Conservation (phyloP, 2,329 filamentous ascomycete species). For the Sporothrix pallida region DNA sequence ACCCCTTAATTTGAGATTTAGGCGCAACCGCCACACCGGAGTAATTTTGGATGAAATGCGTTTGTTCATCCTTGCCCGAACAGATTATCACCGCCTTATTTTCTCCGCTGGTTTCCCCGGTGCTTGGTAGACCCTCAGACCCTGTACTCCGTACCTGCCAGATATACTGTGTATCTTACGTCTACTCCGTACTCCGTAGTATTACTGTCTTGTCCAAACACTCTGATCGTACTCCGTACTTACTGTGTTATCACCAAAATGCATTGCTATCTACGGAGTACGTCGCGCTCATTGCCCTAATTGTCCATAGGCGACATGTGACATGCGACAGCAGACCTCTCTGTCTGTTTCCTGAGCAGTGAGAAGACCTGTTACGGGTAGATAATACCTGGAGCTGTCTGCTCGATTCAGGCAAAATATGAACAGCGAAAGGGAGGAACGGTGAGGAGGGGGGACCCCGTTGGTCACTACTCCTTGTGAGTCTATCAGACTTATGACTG, state of each 20-base stretch:
- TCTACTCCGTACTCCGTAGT: not conserved
- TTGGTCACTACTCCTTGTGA: not conserved
- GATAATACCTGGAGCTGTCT: not conserved
- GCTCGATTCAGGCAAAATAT: not conserved
- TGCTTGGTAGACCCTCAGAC: no score
- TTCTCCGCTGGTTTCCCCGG: not conserved
- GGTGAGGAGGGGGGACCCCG: not conserved
- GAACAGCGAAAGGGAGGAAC: not conserved
- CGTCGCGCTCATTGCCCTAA: no score
- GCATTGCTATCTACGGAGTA: not conserved
- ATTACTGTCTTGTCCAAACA: not conserved
- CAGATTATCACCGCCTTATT: not conserved
- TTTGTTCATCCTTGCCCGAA: not conserved
- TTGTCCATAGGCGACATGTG: no score
- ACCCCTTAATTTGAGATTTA: not conserved
- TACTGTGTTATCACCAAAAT: no score
- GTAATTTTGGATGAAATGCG: conserved; percentile 15
- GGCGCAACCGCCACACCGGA: not conserved
- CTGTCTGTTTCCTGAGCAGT: not conserved
- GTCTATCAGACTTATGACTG: not conserved
- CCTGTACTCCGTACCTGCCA: no score
- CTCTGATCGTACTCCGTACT: no score
- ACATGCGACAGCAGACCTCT: not conserved
- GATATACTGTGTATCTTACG: no score
- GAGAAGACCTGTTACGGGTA: no score